A percentile compares a stretch with the other conserved stretches of the same genome.
These are phyloP conservation scores for Cicer arietinum DNA, from an alignment of 306 rosid genomes.

Conservation along the genomic window DNA sequence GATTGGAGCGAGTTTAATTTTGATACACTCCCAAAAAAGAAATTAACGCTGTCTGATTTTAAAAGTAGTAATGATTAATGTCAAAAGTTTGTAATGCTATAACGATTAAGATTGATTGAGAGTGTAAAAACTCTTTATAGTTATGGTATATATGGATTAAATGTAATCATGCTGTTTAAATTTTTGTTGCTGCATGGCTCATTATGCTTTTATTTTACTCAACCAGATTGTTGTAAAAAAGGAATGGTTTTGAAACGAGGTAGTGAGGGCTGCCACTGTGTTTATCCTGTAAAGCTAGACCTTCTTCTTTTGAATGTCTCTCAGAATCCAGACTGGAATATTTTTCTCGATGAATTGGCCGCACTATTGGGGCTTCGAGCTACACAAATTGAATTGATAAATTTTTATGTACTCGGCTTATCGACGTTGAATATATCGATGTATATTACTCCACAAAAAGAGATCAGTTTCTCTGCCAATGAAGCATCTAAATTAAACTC, in stretches of 20 bases:
- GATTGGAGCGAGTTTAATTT: background rate
- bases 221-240: conserved; percentile 83
- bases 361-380: conserved; percentile 62
- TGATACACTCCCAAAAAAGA: no score
- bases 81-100: no score
- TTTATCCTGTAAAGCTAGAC: conserved; percentile 91
- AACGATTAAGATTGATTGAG: no score
- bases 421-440: conserved; percentile 82
- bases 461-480: conserved; percentile 70
- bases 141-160: no score
- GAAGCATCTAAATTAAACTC: conserved; percentile 77
- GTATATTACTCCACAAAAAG: conserved; percentile 81
- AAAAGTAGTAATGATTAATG: no score
- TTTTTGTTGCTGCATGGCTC: background rate
- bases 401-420: conserved; percentile 71
- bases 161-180: background rate
- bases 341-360: conserved; percentile 73
- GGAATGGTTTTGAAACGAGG: conserved; percentile 79
- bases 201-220: conserved; percentile 23
- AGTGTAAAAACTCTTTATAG: no score
- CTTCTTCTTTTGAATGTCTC: conserved; percentile 89
- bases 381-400: conserved; percentile 78
- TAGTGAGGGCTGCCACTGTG: conserved; percentile 74
- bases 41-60: no score
- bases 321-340: conserved; percentile 66